Evolutionary conservation across 2,329 filamentous ascomycete species (phyloP), one percentile per base, ranked within the genome.

Genomic region (Neofusicoccum cordaticola): DNA sequence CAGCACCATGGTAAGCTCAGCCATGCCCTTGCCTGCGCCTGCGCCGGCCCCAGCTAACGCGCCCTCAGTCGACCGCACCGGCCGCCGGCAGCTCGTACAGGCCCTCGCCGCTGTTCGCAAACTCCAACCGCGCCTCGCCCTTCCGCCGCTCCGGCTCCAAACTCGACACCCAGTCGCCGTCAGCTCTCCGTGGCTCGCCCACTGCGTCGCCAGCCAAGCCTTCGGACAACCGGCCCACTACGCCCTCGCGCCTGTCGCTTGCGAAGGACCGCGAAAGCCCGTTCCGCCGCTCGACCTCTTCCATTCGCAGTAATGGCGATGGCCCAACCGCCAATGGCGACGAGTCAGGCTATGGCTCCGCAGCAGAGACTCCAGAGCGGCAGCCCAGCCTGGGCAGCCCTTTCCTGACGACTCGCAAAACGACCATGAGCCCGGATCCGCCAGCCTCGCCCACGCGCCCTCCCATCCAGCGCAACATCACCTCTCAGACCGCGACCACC

Each of bases 51-150:
- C n/a, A 11, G 39, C 51, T 34, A 17, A 52, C 15, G 7, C 72
- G 13, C 31, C 2, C 22, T 7, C 41, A 63, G 61, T 63, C 61
- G 50, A 13, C 61, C 31, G 51, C 61, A 27, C 61, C 61, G 19
- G 61, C 41, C 48, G 27, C 50, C 34, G 15, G n/a, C 31, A 73
- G 74, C 13, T 72, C 72, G 61, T 75, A 76, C 70, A 80, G 77
- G 68, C 78, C 78, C 47, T 79, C 76, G 13, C 75, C 75, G 19
- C 76, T 81, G 66, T 80, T 80, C 73, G 78, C 77, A 69, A 78
- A 75, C 70, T 73, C 62, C 51, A 48, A 48, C 37, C 78, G 79
- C 67, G 74, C 77, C 52, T 81, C 79, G 64, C 79, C 79, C 48
- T 81, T 81, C 68, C 74, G 78, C 65, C 74, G 79, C 34, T 75